These are phyloP conservation scores for Melastoma malabathricum DNA, from an alignment of 345 rosid species.

Conservation along the genomic window DNA sequence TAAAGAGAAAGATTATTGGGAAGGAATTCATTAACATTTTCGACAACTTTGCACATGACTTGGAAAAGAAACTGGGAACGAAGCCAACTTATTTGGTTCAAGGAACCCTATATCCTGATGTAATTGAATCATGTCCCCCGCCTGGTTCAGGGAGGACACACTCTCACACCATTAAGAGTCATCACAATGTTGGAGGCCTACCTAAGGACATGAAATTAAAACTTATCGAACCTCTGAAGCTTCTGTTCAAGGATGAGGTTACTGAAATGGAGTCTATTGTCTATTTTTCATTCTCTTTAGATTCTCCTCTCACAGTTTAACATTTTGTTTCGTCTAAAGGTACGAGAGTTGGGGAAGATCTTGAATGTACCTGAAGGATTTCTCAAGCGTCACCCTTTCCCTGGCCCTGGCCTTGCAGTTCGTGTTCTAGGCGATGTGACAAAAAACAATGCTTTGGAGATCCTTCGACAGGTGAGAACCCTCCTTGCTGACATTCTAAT, in stretches of 20 bases:
- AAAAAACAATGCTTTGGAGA: slow-evolving; percentile 74
- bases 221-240: slow-evolving; percentile 94
- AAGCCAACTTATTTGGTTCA: slow-evolving; percentile 81
- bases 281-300: slow-evolving; percentile 1
- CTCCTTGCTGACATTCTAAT: neutral
- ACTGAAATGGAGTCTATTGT: neutral
- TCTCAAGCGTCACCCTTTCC: slow-evolving; percentile 93
- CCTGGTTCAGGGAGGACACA: slow-evolving; percentile 86
- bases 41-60: slow-evolving; percentile 60
- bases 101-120: slow-evolving; percentile 94
- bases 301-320: neutral
- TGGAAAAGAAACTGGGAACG: slow-evolving; percentile 68
- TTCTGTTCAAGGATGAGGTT: slow-evolving; percentile 96
- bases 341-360: slow-evolving; percentile 73
- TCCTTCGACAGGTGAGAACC: slow-evolving; percentile 62
- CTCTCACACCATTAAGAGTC: slow-evolving; percentile 96
- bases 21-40: slow-evolving; percentile 75
- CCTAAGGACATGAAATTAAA: slow-evolving; percentile 95
- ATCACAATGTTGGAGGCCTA: slow-evolving; percentile 97
- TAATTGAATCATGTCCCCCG: slow-evolving; percentile 97
- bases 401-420: slow-evolving; percentile 98
- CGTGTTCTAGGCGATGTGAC: slow-evolving; percentile 92
- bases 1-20: slow-evolving; percentile 87
- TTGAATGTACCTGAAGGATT: slow-evolving; percentile 74
- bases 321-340: slow-evolving; percentile 27